Percentiles rank a stretch among this genome's conserved stretches.
Conservation (phyloP, 352 stramenopile species). For the Globisporangium abappressorium region DNA sequence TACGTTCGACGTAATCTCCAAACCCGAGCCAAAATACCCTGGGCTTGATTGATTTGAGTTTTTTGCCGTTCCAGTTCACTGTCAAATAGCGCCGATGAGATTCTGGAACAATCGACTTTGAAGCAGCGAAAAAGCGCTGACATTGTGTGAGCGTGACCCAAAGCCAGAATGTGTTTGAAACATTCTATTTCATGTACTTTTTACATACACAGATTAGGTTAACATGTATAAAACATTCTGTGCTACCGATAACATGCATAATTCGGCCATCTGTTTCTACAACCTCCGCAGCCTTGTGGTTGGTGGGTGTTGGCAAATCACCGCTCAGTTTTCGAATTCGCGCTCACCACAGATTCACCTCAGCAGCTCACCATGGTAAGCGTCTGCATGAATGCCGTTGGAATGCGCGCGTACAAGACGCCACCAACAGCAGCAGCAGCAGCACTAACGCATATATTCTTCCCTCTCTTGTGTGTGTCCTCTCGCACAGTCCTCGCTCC, state of each 20-base stretch:
- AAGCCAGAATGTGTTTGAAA: background rate
- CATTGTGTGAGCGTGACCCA: background rate
- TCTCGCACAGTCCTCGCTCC: constrained; percentile 37
- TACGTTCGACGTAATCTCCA: too few relatives aligned
- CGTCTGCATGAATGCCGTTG: background rate
- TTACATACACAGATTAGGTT: background rate
- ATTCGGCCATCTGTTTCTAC: background rate
- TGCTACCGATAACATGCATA: background rate
- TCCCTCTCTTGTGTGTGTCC: background rate
- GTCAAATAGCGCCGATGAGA: background rate
- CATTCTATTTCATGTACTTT: background rate
- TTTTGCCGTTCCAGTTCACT: too few relatives aligned
- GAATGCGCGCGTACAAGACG: background rate
- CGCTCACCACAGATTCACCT: constrained; percentile 14
- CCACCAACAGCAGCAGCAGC: background rate
- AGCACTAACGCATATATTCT: background rate
- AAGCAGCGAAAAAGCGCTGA: constrained; percentile 1
- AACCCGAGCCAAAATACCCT: too few relatives aligned
- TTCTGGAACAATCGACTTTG: constrained; percentile 11
- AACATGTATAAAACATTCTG: background rate
- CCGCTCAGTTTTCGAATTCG: constrained; percentile 16
- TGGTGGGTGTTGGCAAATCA: background rate
- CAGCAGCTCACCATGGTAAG: constrained; percentile 13
- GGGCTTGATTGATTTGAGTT: too few relatives aligned
- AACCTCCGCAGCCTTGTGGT: background rate